Conservation (phyloP, 352 stramenopile species). For the Phytophthora kernoviae region DNA sequence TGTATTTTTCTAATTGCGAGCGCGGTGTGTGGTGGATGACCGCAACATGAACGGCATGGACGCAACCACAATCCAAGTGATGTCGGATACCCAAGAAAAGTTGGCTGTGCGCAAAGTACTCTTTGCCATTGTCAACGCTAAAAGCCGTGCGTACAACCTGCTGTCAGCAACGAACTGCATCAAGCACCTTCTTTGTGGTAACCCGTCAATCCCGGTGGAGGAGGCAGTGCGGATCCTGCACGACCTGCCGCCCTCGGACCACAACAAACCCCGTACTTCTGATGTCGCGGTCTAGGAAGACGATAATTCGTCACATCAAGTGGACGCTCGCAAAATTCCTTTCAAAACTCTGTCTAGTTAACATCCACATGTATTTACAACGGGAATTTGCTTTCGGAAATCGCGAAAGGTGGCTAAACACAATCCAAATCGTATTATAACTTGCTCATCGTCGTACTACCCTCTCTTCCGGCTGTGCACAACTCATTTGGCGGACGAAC, state of each 20-base stretch:
- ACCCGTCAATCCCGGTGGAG: conserved; percentile 16
- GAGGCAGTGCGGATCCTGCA: conserved; percentile 22
- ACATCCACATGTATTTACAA: no score
- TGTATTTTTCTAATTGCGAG: conserved; percentile 58
- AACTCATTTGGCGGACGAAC: no score
- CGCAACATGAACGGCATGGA: conserved; percentile 52
- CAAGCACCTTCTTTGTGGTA: conserved; percentile 29
- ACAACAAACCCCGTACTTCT: background rate
- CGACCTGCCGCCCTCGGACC: conserved; percentile 1
- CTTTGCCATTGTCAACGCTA: conserved; percentile 41
- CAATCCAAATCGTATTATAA: no score
- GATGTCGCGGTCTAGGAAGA: no score
- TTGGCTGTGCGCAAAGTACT: conserved; percentile 34
- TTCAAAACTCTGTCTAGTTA: no score
- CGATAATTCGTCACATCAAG: no score
- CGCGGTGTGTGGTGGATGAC: conserved; percentile 40
- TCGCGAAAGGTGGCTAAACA: no score
- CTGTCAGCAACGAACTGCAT: conserved; percentile 38
- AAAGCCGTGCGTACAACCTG: conserved; percentile 33
- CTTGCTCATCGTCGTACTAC: no score
- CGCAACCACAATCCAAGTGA: conserved; percentile 51
- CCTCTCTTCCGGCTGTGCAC: no score
- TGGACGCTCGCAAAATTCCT: no score
- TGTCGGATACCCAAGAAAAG: conserved; percentile 52
- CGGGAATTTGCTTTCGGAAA: no score